phyloP scores from a whole-genome alignment of 768 basidiomycete genomes.

The Astraeus odoratus region DNA sequence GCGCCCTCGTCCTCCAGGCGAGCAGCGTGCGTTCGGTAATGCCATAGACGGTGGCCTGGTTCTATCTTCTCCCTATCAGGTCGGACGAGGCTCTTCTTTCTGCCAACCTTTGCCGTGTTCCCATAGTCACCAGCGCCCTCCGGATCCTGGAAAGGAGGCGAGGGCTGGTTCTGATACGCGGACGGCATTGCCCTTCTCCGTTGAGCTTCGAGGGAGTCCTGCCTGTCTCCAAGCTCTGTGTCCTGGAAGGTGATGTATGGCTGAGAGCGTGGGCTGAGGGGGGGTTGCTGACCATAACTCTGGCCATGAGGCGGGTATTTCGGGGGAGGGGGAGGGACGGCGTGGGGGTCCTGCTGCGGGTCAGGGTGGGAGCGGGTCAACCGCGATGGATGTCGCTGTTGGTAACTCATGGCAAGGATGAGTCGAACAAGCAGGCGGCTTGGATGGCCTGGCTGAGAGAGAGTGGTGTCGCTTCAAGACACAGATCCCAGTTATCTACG shows the following conservation, averaged over 20 bases:
- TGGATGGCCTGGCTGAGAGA: not conserved
- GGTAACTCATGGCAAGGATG: constrained; percentile 29
- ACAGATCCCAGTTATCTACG: not conserved
- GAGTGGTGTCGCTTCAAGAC: not conserved
- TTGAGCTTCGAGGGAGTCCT: constrained; percentile 46
- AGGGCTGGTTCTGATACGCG: constrained; percentile 40
- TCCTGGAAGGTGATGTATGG: constrained; percentile 63
- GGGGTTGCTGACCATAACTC: constrained; percentile 14
- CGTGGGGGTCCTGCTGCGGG: constrained; percentile 18
- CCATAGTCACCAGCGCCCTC: constrained; percentile 28
- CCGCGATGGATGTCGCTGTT: constrained; percentile 31
- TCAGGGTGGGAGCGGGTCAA: constrained; percentile 24
- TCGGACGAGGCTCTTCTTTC: constrained; percentile 89
- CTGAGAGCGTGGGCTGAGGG: constrained; percentile 14
- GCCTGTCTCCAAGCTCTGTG: constrained; percentile 64
- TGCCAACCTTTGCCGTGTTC: constrained; percentile 47
- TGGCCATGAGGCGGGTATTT: constrained; percentile 9
- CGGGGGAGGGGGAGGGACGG: constrained; percentile 13
- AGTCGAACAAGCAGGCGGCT: not conserved
- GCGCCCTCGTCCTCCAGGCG: constrained; percentile 66
- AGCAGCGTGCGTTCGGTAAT: constrained; percentile 85
- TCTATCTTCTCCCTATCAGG: constrained; percentile 97
- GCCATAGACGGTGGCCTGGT: constrained; percentile 88
- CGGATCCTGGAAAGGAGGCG: constrained; percentile 31
- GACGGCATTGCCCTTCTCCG: constrained; percentile 41